phyloP scores from a whole-genome alignment of 805 yeast genomes.

The Middelhovenomyces tepae region DNA sequence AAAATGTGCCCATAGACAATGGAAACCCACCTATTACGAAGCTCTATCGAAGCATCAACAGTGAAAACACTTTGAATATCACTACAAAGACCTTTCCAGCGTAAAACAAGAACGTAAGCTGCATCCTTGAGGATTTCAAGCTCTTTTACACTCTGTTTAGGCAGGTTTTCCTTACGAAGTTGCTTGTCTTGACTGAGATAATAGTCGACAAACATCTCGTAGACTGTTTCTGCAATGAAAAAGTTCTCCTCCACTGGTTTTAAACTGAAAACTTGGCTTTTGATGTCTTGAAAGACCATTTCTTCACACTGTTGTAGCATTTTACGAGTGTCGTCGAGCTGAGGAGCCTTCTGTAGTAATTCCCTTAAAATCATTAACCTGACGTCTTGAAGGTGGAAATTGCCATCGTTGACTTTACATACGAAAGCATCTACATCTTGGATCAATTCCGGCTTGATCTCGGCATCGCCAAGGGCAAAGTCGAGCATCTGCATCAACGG shows the following conservation, averaged over 20 bases:
- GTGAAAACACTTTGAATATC: conserved; percentile 12
- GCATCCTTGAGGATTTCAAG: conserved; percentile 5
- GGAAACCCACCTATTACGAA: conserved; percentile 42
- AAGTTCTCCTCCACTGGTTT: no score
- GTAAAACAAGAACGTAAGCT: conserved; percentile 3
- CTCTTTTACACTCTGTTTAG: conserved; percentile 11
- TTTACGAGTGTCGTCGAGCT: no score
- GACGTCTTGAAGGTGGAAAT: conserved; percentile 32
- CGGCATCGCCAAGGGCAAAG: conserved; percentile 19
- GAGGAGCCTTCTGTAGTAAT: no score
- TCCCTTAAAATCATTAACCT: conserved; percentile 29
- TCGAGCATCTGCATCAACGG: conserved; percentile 24
- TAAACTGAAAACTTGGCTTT: no score
- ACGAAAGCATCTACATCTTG: conserved; percentile 23
- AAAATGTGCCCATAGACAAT: conserved; percentile 37
- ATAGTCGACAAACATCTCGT: conserved; percentile 19
- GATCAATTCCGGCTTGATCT: conserved; percentile 11
- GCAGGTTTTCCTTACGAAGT: conserved; percentile 6
- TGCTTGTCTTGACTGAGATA: conserved; percentile 9
- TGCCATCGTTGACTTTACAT: conserved; percentile 19
- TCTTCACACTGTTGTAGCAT: no score
- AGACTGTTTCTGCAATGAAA: conserved; percentile 15
- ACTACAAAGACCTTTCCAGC: conserved; percentile 16
- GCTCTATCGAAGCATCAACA: conserved; percentile 5
- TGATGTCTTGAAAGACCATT: no score